Evolutionary conservation across 345 rosid genomes (phyloP).

Genomic region (Eucalyptus urophylla): DNA sequence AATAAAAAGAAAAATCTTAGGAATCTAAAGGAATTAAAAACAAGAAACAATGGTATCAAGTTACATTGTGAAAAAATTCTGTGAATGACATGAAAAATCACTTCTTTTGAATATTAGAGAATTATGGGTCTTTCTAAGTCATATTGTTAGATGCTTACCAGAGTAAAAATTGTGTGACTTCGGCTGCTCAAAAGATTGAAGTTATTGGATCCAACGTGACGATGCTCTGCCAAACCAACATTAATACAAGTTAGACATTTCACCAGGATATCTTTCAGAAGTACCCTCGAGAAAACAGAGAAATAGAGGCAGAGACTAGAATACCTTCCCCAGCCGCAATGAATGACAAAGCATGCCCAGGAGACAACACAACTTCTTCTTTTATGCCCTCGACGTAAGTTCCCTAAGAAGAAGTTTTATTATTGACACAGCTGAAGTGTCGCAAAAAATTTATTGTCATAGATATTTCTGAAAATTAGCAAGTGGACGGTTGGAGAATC

Average conservation of each 20-base stretch:
- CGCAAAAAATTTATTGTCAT: neutral
- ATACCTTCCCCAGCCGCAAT: constrained; percentile 99
- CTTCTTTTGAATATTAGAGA: neutral
- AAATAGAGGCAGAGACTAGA: neutral
- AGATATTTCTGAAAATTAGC: neutral
- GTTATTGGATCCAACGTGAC: constrained; percentile 99
- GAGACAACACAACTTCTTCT: constrained; percentile 99
- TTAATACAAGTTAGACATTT: neutral
- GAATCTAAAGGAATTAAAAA: neutral
- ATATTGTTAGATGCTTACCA: constrained; percentile 34
- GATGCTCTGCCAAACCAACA: constrained; percentile 56
- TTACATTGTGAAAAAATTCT: neutral
- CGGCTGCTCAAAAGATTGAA: constrained; percentile 95
- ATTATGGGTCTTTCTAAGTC: neutral
- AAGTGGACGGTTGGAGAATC: neutral
- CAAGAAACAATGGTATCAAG: neutral
- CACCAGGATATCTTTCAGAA: neutral
- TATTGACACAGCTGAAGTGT: neutral
- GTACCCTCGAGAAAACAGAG: neutral
- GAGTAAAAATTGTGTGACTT: constrained; percentile 96
- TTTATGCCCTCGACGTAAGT: constrained; percentile 99
- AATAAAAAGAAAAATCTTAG: neutral
- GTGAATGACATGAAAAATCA: neutral
- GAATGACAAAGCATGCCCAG: constrained; percentile 96
- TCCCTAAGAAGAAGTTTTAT: constrained; percentile 37